Evolutionary conservation across 2,329 filamentous ascomycete genomes (phyloP).

Genomic region (Eutypella sp.): DNA sequence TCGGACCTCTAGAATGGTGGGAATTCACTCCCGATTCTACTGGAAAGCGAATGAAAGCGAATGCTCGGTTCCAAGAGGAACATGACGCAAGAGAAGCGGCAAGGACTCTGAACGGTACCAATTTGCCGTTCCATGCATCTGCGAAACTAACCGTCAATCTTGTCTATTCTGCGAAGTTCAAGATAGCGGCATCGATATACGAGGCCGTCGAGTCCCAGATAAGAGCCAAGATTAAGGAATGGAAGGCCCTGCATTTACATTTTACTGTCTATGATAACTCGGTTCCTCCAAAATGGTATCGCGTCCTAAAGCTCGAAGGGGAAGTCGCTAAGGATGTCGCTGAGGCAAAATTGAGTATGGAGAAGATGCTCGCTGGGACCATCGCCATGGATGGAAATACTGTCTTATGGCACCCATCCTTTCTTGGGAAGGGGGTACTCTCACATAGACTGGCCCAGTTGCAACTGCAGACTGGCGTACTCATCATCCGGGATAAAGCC

Average conservation of each 20-base stretch:
- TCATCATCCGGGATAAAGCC: constrained; percentile 24
- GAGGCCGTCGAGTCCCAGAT: constrained; percentile 25
- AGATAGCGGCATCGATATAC: constrained; percentile 30
- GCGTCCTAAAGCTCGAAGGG: constrained; percentile 34
- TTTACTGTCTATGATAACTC: constrained; percentile 22
- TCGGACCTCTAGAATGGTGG: constrained; percentile 32
- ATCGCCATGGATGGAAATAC: constrained; percentile 20
- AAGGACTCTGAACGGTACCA: constrained; percentile 23
- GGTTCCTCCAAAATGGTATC: constrained; percentile 18
- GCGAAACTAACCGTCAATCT: constrained; percentile 32
- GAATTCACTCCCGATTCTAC: constrained; percentile 15
- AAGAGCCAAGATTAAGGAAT: constrained; percentile 18
- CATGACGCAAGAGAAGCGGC: constrained; percentile 31
- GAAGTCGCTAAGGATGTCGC: constrained; percentile 24
- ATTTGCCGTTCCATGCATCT: constrained; percentile 24
- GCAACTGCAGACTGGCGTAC: constrained; percentile 16
- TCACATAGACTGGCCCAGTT: constrained; percentile 15
- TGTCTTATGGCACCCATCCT: constrained; percentile 27
- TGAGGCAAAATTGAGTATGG: constrained; percentile 26
- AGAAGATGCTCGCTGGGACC: constrained; percentile 28
- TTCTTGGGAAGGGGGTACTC: constrained; percentile 16
- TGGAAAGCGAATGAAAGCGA: constrained; percentile 34
- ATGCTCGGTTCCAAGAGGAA: constrained; percentile 33
- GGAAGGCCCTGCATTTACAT: constrained; percentile 25
- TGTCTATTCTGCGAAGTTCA: constrained; percentile 33